Percentiles rank a stretch among this genome's conserved stretches.
Evolutionary conservation across 192 early-diverging fungal genomes (phyloP).

Genomic region (Podila horticola): DNA sequence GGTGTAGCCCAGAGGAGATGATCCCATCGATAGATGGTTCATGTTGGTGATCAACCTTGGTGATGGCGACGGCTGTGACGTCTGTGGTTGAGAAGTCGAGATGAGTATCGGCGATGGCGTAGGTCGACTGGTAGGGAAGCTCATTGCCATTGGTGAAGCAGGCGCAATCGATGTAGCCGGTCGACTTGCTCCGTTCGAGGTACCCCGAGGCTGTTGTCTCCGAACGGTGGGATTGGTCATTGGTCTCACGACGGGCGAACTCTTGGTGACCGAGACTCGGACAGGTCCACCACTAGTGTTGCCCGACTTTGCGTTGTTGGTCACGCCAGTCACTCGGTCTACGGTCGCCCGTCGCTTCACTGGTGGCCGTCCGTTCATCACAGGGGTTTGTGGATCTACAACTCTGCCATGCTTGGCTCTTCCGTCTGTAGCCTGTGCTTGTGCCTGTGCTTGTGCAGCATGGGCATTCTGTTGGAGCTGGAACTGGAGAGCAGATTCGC

Average conservation of each 20-base stretch:
- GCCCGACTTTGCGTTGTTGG: neutral
- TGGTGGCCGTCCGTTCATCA: conserved; percentile 18
- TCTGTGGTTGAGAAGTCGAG: conserved; percentile 11
- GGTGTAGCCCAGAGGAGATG: conserved; percentile 3
- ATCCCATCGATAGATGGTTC: conserved; percentile 40
- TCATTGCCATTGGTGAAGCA: conserved; percentile 12
- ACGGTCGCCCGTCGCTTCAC: conserved; percentile 38
- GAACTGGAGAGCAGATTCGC: conserved; percentile 10
- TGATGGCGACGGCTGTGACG: conserved; percentile 28
- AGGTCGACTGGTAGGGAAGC: conserved; percentile 7
- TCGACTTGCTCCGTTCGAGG: neutral
- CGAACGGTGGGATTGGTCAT: conserved; percentile 5
- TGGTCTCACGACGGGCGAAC: conserved; percentile 24
- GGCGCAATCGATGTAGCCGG: neutral
- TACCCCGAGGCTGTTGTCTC: conserved; percentile 11
- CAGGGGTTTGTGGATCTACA: conserved; percentile 6
- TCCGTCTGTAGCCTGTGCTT: neutral
- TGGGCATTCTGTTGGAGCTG: conserved; percentile 3
- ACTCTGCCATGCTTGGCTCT: conserved; percentile 22
- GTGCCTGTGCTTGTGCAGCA: neutral
- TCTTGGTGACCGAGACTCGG: conserved; percentile 18
- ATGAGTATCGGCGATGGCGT: conserved; percentile 32
- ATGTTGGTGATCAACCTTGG: conserved; percentile 28
- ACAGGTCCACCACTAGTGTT: conserved; percentile 2
- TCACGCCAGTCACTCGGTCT: conserved; percentile 1